Percentiles rank a stretch among this genome's conserved stretches.
These are phyloP conservation scores for Scutellospora calospora DNA, from an alignment of 371 early-diverging fungal species.

Conservation along the genomic window DNA sequence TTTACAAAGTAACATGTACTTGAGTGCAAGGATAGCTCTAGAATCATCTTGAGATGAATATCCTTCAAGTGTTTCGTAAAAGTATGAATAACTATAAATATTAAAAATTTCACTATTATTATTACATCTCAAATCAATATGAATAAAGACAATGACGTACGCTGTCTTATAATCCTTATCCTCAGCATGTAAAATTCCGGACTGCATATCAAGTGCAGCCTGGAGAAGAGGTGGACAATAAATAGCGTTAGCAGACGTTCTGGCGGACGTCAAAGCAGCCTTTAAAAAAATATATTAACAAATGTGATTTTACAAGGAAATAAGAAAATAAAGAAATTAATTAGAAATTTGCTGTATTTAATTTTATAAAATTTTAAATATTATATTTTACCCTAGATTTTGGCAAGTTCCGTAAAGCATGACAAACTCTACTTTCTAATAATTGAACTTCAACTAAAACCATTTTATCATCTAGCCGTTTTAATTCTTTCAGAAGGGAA, in stretches of 20 bases:
- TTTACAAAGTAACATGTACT: constrained; percentile 98
- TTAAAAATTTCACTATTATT: not conserved
- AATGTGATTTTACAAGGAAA: no score
- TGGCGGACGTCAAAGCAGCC: constrained; percentile 97
- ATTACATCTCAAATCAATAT: constrained; percentile 23
- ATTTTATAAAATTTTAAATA: not conserved
- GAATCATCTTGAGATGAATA: constrained; percentile 88
- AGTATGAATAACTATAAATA: constrained; percentile 77
- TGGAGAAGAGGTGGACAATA: constrained; percentile 99
- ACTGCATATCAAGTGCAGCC: constrained; percentile 97
- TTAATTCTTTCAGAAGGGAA: constrained; percentile 91
- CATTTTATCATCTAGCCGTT: constrained; percentile 98
- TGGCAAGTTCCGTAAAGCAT: constrained; percentile 92
- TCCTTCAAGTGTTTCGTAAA: constrained; percentile 97
- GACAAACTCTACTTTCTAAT: constrained; percentile 94
- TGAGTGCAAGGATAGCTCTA: constrained; percentile 87
- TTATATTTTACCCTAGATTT: constrained; percentile 80
- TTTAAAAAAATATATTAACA: constrained; percentile 45
- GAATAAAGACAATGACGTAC: constrained; percentile 55
- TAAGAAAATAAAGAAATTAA: not conserved
- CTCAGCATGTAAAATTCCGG: constrained; percentile 97
- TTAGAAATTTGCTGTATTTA: not conserved
- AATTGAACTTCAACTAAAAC: constrained; percentile 96
- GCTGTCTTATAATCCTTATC: constrained; percentile 99
- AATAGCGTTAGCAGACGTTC: constrained; percentile 96